Evolutionary conservation across 176 grass and related monocot genomes (phyloP).

Genomic region (Carex scoparia): DNA sequence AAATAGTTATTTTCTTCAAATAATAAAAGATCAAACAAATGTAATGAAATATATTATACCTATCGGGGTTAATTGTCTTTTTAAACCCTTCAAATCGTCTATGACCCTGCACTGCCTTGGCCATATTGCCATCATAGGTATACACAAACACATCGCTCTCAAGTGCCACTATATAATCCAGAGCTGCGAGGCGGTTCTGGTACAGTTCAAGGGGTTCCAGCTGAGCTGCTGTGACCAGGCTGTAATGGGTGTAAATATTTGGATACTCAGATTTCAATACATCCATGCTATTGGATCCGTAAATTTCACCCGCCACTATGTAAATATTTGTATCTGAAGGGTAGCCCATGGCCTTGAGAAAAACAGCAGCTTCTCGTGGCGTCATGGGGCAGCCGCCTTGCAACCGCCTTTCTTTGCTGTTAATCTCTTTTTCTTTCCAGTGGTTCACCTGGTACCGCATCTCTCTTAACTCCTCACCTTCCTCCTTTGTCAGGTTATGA

Average conservation of each 20-base stretch:
- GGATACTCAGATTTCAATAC: conserved; percentile 62
- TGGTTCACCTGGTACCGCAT: conserved; percentile 75
- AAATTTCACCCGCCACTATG: conserved; percentile 90
- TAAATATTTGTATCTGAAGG: conserved; percentile 89
- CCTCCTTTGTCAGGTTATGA: conserved; percentile 69
- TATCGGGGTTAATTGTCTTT: conserved; percentile 79
- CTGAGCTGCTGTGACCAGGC: conserved; percentile 44
- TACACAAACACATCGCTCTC: conserved; percentile 89
- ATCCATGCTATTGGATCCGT: conserved; percentile 73
- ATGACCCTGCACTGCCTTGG: conserved; percentile 88
- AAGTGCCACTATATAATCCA: conserved; percentile 86
- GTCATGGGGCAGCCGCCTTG: conserved; percentile 97
- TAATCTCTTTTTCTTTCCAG: conserved; percentile 97
- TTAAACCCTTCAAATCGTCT: conserved; percentile 82
- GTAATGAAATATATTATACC: conserved; percentile 36
- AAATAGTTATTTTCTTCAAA: conserved; percentile 4
- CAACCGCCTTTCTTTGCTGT: conserved; percentile 65
- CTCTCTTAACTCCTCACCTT: conserved; percentile 56
- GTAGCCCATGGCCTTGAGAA: conserved; percentile 95
- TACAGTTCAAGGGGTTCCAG: conserved; percentile 53
- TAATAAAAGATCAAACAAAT: conserved; percentile 11
- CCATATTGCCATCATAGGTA: conserved; percentile 98
- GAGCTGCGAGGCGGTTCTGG: conserved; percentile 75
- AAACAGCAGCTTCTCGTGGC: conserved; percentile 69
- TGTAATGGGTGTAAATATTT: conserved; percentile 73